Base-by-base conservation (phyloP, 2,329 filamentous ascomycete species). In the Paracamarosporium sp. region DNA sequence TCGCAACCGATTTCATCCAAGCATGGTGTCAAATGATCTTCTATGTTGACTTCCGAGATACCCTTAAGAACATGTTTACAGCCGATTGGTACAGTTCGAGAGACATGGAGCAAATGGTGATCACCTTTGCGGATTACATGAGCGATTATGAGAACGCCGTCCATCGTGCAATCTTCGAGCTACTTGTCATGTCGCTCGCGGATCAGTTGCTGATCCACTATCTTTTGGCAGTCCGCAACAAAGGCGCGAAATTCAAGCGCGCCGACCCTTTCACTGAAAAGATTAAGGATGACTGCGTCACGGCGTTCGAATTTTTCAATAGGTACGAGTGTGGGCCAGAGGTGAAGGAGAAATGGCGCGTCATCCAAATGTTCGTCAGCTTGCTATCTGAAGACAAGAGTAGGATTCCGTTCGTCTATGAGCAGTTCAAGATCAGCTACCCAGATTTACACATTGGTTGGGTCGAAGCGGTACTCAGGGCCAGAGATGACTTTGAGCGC, bases 361-460 rank as follows among this genome's bases (percentile, higher is more conserved):
- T 93, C 17, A 92, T 96, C 7, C 91, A 97, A 77, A 86, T 86
- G 69, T 93, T 99, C 70, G 83, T 96, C 20, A 84, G 87, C 45
- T 80, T 99, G 57, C 82, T 99, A n/a, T 82, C 84, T 46, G 87
- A 88, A 3, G 87, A 89, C 28, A 92, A 95, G 72, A 89, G 88
- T 50, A 83, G 81, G 24, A 83, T 97, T 0, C 87, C 92, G 15
- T 87, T 90, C 50, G 88, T 91, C 1, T 98, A 96, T 71, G 90
- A 90, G 67, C 80, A 82, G 5, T 94, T 99, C 80, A 98, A 97
- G 83, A 81, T 79, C 36, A 84, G 86, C 44, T 97, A 97, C 77
- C 97, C 94, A 91, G 95, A 99, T 78, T 81, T 98, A 73, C 92
- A 96, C 76, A 88, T 98, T 57, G 90, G 88, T 44, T 99, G 95